Evolutionary conservation across 2,329 filamentous ascomycete genomes (phyloP).

Genomic region (Arthrinium puccinioides): DNA sequence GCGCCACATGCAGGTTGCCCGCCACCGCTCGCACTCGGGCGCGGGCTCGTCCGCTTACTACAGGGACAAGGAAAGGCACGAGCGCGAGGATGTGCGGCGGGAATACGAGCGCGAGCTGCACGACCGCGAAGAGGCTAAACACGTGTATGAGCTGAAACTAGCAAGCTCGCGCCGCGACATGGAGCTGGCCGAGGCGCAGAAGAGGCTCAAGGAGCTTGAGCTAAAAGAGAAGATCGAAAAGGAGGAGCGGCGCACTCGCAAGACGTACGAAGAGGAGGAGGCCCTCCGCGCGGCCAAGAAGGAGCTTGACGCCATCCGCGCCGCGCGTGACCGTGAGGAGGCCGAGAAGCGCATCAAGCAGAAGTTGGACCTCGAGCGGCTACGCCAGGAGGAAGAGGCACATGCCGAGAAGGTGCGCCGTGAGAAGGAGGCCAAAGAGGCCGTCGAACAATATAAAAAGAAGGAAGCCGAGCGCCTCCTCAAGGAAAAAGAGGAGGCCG

Average conservation of each 20-base stretch:
- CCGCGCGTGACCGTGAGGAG: slow-evolving; percentile 38
- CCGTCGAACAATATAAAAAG: slow-evolving; percentile 44
- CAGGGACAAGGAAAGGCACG: slow-evolving; percentile 7
- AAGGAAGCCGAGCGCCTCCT: slow-evolving; percentile 39
- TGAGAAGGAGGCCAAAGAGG: slow-evolving; percentile 41
- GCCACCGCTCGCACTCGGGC: slow-evolving; percentile 23
- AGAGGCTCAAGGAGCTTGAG: slow-evolving; percentile 35
- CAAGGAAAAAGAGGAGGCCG: slow-evolving; percentile 39
- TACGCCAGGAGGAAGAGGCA: slow-evolving; percentile 37
- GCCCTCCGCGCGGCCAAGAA: slow-evolving; percentile 24
- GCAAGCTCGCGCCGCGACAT: slow-evolving; percentile 31
- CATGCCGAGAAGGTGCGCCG: slow-evolving; percentile 35
- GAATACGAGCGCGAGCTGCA: slow-evolving; percentile 22
- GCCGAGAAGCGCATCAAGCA: slow-evolving; percentile 44
- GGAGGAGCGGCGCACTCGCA: slow-evolving; percentile 31
- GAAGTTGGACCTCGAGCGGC: slow-evolving; percentile 41
- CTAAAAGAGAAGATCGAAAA: slow-evolving; percentile 30
- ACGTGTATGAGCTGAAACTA: slow-evolving; percentile 29
- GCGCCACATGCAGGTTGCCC: slow-evolving; percentile 22
- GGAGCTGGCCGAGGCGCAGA: slow-evolving; percentile 22
- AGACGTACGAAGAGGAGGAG: slow-evolving; percentile 32
- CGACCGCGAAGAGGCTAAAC: slow-evolving; percentile 9
- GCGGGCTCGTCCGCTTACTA: slow-evolving; percentile 23
- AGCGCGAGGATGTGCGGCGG: slow-evolving; percentile 21
- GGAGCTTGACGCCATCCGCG: slow-evolving; percentile 25